These are phyloP conservation scores for Shiraia sp. DNA, from an alignment of 2,329 filamentous ascomycete genomes.

Conservation along the genomic window DNA sequence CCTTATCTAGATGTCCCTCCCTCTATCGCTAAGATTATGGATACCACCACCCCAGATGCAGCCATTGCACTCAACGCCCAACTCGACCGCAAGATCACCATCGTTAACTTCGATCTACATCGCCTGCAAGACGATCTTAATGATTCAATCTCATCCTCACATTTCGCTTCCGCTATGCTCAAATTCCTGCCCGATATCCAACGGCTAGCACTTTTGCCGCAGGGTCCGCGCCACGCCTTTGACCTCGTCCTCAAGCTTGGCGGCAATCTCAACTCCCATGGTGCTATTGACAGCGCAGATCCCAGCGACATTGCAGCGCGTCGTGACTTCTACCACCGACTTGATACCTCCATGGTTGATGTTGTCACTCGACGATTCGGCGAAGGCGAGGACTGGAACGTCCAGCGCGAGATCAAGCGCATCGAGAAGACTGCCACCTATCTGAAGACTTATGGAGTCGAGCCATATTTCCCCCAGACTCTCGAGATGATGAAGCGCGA, in stretches of 20 bases:
- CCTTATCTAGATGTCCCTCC: slow-evolving; percentile 53
- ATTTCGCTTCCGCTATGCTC: slow-evolving; percentile 58
- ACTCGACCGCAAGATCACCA: slow-evolving; percentile 61
- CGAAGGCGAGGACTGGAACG: slow-evolving; percentile 57
- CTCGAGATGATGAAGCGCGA: slow-evolving; percentile 54
- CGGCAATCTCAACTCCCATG: slow-evolving; percentile 60
- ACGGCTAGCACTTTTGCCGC: slow-evolving; percentile 53
- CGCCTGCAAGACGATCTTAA: slow-evolving; percentile 60
- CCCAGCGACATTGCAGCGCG: slow-evolving; percentile 53
- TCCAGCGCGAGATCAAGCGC: slow-evolving; percentile 57
- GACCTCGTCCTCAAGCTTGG: slow-evolving; percentile 60
- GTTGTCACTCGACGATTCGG: slow-evolving; percentile 56
- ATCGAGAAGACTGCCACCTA: slow-evolving; percentile 60
- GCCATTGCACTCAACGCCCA: slow-evolving; percentile 59
- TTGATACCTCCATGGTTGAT: slow-evolving; percentile 57
- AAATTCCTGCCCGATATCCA: slow-evolving; percentile 59
- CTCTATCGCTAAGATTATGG: slow-evolving; percentile 58
- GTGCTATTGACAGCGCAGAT: slow-evolving; percentile 55
- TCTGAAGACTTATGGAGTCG: slow-evolving; percentile 56
- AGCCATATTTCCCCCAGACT: slow-evolving; percentile 58
- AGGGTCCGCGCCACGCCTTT: slow-evolving; percentile 55
- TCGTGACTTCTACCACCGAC: slow-evolving; percentile 53
- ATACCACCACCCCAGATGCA: slow-evolving; percentile 53
- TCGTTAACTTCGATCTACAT: slow-evolving; percentile 61
- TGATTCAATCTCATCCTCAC: slow-evolving; percentile 56